phyloP scores from a whole-genome alignment of 2,329 filamentous ascomycete genomes.

The Fusarium caatingaense region DNA sequence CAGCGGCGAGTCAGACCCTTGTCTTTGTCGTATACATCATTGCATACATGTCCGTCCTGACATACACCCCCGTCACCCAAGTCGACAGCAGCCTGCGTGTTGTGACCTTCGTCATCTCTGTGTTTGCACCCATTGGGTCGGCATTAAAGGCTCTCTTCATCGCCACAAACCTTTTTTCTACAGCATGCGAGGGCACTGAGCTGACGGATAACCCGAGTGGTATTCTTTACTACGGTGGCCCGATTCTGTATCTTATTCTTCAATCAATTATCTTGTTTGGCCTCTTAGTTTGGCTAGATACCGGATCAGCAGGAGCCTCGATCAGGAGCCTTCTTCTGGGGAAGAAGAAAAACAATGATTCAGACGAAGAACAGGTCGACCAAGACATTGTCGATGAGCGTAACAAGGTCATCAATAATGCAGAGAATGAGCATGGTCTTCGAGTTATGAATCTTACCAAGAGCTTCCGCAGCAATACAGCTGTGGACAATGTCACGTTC shows the following conservation, averaged over 20 bases:
- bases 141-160: conserved; percentile 80
- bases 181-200: conserved; percentile 75
- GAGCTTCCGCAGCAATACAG: conserved; percentile 77
- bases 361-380: conserved; percentile 56
- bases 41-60: conserved; percentile 77
- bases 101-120: conserved; percentile 79
- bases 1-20: conserved; percentile 79
- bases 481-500: conserved; percentile 91
- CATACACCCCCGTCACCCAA: conserved; percentile 75
- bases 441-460: conserved; percentile 86
- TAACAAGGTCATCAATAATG: conserved; percentile 63
- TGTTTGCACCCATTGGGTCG: conserved; percentile 81
- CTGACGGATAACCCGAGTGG: conserved; percentile 75
- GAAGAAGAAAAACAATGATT: conserved; percentile 46
- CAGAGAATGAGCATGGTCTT: conserved; percentile 69
- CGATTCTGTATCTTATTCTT: conserved; percentile 83
- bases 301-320: conserved; percentile 72
- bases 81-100: conserved; percentile 76
- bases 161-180: conserved; percentile 84
- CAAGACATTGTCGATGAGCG: conserved; percentile 75
- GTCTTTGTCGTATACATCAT: conserved; percentile 79
- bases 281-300: conserved; percentile 83
- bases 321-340: conserved; percentile 56
- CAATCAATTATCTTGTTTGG: conserved; percentile 79
- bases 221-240: conserved; percentile 81